These are phyloP conservation scores for Candida smagusa DNA, from an alignment of 1,139 yeast species.

Conservation along the genomic window DNA sequence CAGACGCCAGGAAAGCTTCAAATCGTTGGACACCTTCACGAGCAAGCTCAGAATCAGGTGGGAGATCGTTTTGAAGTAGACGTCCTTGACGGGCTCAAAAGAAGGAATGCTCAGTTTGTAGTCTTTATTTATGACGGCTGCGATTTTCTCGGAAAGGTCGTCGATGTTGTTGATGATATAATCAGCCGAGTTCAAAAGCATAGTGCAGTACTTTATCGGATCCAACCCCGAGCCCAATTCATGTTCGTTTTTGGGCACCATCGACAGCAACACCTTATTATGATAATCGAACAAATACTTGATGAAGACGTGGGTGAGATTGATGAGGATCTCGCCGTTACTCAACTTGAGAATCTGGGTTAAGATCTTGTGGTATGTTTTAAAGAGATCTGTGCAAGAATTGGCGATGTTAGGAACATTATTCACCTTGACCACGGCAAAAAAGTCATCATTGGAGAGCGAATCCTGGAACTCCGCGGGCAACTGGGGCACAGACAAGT, in stretches of 20 bases:
- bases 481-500: constrained; percentile 47
- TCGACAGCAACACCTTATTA: constrained; percentile 55
- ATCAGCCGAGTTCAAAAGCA: constrained; percentile 84
- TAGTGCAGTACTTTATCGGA: constrained; percentile 63
- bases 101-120: constrained; percentile 31
- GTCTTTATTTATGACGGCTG: constrained; percentile 40
- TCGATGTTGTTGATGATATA: constrained; percentile 76
- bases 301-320: constrained; percentile 61
- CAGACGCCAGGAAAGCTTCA: constrained; percentile 79
- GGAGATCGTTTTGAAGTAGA: constrained; percentile 57
- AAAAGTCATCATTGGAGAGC: constrained; percentile 18
- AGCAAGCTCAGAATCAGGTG: constrained; percentile 57
- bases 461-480: constrained; percentile 32
- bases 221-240: constrained; percentile 37
- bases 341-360: constrained; percentile 76
- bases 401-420: constrained; percentile 61
- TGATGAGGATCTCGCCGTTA: constrained; percentile 63
- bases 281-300: constrained; percentile 68
- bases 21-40: constrained; percentile 56
- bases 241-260: constrained; percentile 42
- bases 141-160: constrained; percentile 69
- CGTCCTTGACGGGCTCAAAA: constrained; percentile 56
- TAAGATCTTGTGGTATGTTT: constrained; percentile 67
- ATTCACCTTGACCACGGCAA: constrained; percentile 37
- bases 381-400: constrained; percentile 84